These are phyloP conservation scores for Mrakia gelida DNA, from an alignment of 768 basidiomycete genomes.

Conservation along the genomic window DNA sequence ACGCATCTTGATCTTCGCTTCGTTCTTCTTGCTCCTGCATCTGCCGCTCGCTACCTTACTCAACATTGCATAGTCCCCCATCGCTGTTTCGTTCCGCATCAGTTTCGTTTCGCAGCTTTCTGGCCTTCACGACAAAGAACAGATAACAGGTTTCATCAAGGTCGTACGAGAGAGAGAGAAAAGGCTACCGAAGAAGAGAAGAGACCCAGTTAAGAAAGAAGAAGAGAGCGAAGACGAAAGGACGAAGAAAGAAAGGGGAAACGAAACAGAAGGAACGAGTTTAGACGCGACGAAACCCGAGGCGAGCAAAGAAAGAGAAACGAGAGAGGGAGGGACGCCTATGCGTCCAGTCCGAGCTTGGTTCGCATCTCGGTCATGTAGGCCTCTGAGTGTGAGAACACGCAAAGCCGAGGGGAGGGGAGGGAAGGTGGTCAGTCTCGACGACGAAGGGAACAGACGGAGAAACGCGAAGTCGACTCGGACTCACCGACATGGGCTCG, in stretches of 20 bases:
- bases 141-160: not conserved
- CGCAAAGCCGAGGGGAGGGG: too few relatives aligned
- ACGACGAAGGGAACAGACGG: too few relatives aligned
- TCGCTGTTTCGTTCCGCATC: too few relatives aligned
- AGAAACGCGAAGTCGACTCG: not conserved
- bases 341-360: conserved; percentile 27
- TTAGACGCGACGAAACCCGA: not conserved
- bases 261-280: not conserved
- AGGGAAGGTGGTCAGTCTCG: not conserved
- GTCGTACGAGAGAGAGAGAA: not conserved
- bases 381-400: not conserved
- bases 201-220: not conserved
- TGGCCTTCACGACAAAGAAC: too few relatives aligned
- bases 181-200: too few relatives aligned
- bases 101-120: too few relatives aligned
- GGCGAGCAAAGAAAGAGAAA: not conserved
- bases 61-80: too few relatives aligned
- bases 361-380: conserved; percentile 26
- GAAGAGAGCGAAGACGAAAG: not conserved
- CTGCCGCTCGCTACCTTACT: too few relatives aligned
- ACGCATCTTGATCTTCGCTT: too few relatives aligned
- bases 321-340: not conserved
- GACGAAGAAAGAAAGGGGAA: not conserved
- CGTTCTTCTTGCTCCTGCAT: too few relatives aligned
- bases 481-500: conserved; percentile 66